phyloP scores from a whole-genome alignment of 1,284 basidiomycete species.

The Apiotrichum siamense region DNA sequence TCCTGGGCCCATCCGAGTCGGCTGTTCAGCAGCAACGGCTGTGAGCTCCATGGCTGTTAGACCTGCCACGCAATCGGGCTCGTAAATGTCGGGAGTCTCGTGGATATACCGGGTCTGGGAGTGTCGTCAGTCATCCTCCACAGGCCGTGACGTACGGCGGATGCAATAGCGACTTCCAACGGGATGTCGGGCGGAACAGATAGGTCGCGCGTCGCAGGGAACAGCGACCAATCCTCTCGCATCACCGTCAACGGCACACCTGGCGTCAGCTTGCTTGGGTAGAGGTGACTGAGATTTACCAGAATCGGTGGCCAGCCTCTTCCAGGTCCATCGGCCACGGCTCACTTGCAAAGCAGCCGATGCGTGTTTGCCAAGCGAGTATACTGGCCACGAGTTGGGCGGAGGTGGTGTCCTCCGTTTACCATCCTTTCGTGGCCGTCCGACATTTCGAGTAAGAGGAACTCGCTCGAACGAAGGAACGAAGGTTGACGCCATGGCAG shows the following conservation, averaged over 20 bases:
- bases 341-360: background rate
- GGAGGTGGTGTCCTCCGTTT: background rate
- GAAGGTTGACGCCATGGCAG: background rate
- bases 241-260: background rate
- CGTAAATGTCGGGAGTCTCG: constrained; percentile 5
- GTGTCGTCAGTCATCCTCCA: background rate
- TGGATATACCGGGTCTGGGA: constrained; percentile 5
- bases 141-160: constrained; percentile 13
- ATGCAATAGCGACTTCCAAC: constrained; percentile 9
- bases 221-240: background rate
- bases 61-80: constrained; percentile 1
- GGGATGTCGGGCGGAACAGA: background rate
- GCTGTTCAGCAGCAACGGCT: constrained; percentile 10
- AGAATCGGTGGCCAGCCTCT: background rate
- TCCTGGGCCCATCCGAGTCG: no score
- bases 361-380: constrained; percentile 1
- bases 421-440: background rate
- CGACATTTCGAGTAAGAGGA: background rate
- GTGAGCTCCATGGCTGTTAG: constrained; percentile 13
- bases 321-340: constrained; percentile 9
- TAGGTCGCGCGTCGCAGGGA: background rate
- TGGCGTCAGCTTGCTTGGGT: background rate
- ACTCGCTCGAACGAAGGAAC: constrained; percentile 1
- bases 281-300: background rate
- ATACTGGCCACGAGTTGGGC: background rate